Conservation (phyloP, 2,329 filamentous ascomycete genomes). For the Penicillium corylophilum region DNA sequence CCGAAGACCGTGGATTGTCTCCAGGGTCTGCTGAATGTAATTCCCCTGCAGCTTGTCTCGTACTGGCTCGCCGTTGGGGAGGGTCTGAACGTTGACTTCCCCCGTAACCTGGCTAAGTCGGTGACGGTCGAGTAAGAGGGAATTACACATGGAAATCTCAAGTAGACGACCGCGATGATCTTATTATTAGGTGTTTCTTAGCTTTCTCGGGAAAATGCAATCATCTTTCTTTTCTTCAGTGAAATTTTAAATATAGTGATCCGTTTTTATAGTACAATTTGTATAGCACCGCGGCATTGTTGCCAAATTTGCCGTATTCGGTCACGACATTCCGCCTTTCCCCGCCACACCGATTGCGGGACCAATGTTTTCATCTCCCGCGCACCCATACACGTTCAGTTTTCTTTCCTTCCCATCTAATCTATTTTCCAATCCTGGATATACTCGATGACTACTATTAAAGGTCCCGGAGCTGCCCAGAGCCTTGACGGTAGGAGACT, state of each 20-base stretch:
- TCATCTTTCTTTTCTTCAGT: slow-evolving; percentile 3
- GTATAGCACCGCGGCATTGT: not conserved
- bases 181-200: slow-evolving; percentile 25
- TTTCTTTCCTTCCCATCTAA: not conserved
- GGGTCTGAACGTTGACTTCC: slow-evolving; percentile 97
- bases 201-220: slow-evolving; percentile 22
- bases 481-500: slow-evolving; percentile 55
- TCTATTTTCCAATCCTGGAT: not conserved
- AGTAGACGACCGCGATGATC: slow-evolving; percentile 27
- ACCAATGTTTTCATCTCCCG: slow-evolving; percentile 15
- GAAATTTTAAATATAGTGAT: not conserved
- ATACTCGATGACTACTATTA: slow-evolving; percentile 53
- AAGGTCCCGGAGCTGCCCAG: slow-evolving; percentile 62
- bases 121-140: slow-evolving; percentile 87
- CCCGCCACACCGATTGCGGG: slow-evolving; percentile 17
- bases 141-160: slow-evolving; percentile 2
- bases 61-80: slow-evolving; percentile 98
- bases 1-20: slow-evolving; percentile 92
- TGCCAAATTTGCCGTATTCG: slow-evolving; percentile 15
- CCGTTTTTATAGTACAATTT: not conserved
- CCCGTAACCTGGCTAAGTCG: slow-evolving; percentile 96
- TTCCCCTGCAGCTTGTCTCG: slow-evolving; percentile 94
- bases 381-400: not conserved
- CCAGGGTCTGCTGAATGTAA: slow-evolving; percentile 95
- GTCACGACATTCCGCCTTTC: slow-evolving; percentile 14